Conservation (phyloP, 1,284 basidiomycete species). For the Tremellales sp. region DNA sequence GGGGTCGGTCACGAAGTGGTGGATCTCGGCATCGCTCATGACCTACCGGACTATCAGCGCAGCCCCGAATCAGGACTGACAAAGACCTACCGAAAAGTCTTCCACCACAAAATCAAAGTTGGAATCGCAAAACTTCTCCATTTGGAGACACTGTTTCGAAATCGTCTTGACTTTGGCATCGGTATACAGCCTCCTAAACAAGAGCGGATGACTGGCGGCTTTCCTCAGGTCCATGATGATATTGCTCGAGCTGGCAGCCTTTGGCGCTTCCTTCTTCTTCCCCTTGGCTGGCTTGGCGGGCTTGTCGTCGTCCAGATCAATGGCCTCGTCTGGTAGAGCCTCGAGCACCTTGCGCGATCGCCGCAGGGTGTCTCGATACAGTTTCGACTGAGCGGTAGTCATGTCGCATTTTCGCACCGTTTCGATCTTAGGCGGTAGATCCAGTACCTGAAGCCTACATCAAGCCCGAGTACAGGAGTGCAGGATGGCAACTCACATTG, state of each 20-base stretch:
- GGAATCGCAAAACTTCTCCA: slow-evolving; percentile 77
- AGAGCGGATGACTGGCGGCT: slow-evolving; percentile 91
- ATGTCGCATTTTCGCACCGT: slow-evolving; percentile 92
- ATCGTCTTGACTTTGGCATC: slow-evolving; percentile 71
- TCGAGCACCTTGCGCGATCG: slow-evolving; percentile 70
- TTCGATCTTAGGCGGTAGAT: slow-evolving; percentile 86
- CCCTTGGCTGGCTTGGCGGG: slow-evolving; percentile 67
- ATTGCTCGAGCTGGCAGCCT: slow-evolving; percentile 56
- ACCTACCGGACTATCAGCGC: slow-evolving; percentile 53
- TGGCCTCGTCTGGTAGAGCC: slow-evolving; percentile 61
- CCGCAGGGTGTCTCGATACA: slow-evolving; percentile 81
- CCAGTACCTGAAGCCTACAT: slow-evolving; percentile 89
- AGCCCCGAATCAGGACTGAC: neutral
- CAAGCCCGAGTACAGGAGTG: neutral
- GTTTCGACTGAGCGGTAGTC: slow-evolving; percentile 73
- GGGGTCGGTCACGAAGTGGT: slow-evolving; percentile 64
- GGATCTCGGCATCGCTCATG: slow-evolving; percentile 92
- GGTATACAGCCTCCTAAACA: slow-evolving; percentile 82
- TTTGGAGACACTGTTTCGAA: slow-evolving; percentile 79
- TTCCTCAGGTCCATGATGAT: slow-evolving; percentile 96
- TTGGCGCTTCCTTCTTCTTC: slow-evolving; percentile 46
- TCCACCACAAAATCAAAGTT: slow-evolving; percentile 78
- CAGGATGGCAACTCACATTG: slow-evolving; percentile 48
- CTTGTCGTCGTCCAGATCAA: slow-evolving; percentile 32
- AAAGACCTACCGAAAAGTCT: slow-evolving; percentile 61